Conservation (phyloP, 2,329 filamentous ascomycete genomes). For the Trichoderma pleuroti region DNA sequence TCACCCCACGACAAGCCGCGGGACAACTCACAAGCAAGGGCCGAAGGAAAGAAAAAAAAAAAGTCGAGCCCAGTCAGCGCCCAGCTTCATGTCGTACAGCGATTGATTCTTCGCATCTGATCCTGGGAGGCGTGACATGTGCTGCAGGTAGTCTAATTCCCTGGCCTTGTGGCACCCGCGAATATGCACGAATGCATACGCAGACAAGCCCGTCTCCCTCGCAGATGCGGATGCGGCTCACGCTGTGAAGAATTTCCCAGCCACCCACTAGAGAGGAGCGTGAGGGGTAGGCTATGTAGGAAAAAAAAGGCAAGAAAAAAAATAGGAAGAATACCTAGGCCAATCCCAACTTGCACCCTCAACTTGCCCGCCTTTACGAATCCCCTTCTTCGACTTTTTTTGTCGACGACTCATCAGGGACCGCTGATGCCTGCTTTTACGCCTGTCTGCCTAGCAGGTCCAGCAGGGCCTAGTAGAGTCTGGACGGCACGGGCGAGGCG, state of each 20-base stretch:
- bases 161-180: background rate
- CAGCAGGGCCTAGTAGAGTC: background rate
- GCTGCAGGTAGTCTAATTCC: background rate
- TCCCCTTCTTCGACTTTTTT: background rate
- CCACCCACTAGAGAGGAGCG: background rate
- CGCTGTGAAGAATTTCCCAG: background rate
- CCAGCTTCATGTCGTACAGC: background rate
- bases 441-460: slow-evolving; percentile 12
- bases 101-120: background rate
- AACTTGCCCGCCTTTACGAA: background rate
- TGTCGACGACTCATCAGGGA: background rate
- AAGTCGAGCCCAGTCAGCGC: background rate
- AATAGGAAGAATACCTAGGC: background rate
- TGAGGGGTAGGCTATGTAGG: background rate
- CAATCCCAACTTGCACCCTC: background rate
- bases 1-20: background rate
- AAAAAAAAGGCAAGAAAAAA: background rate
- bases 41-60: background rate
- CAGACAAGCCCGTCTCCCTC: background rate
- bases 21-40: background rate
- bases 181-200: background rate
- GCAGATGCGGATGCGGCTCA: background rate
- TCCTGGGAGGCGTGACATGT: background rate
- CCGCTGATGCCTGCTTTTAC: slow-evolving; percentile 15
- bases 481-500: background rate